These are phyloP conservation scores for Dactylellina cionopaga DNA, from an alignment of 2,329 filamentous ascomycete genomes.

Conservation along the genomic window DNA sequence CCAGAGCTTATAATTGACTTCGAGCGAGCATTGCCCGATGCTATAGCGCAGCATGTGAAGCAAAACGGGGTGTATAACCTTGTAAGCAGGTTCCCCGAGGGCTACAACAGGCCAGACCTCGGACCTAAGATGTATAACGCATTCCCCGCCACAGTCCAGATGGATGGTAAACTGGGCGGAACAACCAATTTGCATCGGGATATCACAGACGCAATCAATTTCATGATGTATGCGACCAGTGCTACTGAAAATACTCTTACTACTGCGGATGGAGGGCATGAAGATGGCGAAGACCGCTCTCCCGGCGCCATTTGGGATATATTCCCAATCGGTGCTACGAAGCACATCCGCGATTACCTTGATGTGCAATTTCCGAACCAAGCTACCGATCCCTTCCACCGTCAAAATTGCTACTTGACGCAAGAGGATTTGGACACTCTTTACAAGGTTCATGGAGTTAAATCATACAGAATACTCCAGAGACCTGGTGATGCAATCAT, in stretches of 20 bases:
- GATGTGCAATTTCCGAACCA: constrained; percentile 47
- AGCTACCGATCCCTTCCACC: constrained; percentile 56
- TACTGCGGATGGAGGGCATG: not conserved
- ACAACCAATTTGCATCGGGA: constrained; percentile 58
- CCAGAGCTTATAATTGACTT: constrained; percentile 57
- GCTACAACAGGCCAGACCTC: constrained; percentile 55
- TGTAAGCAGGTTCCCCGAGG: constrained; percentile 53
- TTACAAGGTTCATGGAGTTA: constrained; percentile 38
- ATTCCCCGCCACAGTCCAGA: constrained; percentile 53
- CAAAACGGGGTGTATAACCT: constrained; percentile 55
- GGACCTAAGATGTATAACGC: constrained; percentile 59
- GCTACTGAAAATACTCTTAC: constrained; percentile 32
- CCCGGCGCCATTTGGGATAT: constrained; percentile 58
- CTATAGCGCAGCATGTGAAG: constrained; percentile 53
- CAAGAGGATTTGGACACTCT: constrained; percentile 54
- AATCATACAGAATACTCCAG: constrained; percentile 56
- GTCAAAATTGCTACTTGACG: constrained; percentile 56
- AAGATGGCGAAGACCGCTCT: constrained; percentile 13
- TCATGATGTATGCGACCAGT: constrained; percentile 55
- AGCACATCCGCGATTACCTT: constrained; percentile 54
- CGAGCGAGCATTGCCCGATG: constrained; percentile 56
- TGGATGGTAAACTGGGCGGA: constrained; percentile 52
- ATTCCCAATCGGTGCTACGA: constrained; percentile 55
- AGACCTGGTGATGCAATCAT: constrained; percentile 57
- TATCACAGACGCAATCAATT: constrained; percentile 58